Evolutionary conservation across 306 rosid genomes (phyloP).

Genomic region (Rosa chinensis): DNA sequence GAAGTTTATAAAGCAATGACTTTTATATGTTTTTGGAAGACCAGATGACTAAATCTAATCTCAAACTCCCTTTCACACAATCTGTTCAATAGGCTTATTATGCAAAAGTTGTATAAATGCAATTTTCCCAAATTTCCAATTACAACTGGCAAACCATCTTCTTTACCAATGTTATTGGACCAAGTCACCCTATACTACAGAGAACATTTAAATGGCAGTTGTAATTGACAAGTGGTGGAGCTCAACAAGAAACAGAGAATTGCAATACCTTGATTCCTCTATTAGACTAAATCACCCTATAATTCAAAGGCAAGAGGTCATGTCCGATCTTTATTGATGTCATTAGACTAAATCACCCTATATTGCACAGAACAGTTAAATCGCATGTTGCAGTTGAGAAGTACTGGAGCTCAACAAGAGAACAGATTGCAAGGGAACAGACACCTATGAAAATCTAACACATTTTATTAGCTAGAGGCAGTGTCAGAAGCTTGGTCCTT

Average conservation of each 20-base stretch:
- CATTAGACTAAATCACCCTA: background rate
- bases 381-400: background rate
- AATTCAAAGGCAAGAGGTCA: background rate
- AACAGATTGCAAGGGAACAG: background rate
- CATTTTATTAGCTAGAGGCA: slow-evolving; percentile 3
- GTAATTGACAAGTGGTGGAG: background rate
- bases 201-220: background rate
- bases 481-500: slow-evolving; percentile 16
- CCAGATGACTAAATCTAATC: background rate
- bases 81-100: background rate
- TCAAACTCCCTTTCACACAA: background rate
- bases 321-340: background rate
- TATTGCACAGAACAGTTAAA: background rate
- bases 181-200: background rate
- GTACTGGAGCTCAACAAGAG: background rate
- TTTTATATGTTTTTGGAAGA: background rate
- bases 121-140: background rate
- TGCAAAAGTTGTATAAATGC: background rate
- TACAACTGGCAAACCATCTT: background rate
- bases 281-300: background rate
- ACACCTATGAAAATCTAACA: background rate
- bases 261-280: background rate
- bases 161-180: background rate
- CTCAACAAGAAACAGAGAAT: background rate
- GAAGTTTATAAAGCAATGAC: background rate